These are phyloP conservation scores for Rubia tinctorum DNA, from an alignment of 305 asterid genomes.

Conservation along the genomic window DNA sequence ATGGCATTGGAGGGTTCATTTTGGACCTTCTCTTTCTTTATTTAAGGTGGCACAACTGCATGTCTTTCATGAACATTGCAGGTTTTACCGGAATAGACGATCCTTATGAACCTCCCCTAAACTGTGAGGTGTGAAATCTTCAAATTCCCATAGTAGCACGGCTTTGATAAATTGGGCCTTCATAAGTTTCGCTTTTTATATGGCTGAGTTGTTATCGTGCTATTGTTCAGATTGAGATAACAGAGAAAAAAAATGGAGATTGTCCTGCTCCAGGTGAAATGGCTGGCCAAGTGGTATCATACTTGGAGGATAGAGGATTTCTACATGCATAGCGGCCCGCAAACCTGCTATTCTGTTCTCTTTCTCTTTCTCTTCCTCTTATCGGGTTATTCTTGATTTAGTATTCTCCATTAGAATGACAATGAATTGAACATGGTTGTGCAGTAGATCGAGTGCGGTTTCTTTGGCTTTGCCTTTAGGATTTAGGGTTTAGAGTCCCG, in stretches of 20 bases:
- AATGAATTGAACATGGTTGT: conserved; percentile 3
- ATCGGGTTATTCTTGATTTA: neutral
- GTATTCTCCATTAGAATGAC: neutral
- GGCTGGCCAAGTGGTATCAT: conserved; percentile 73
- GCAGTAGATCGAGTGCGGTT: neutral
- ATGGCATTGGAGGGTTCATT: neutral
- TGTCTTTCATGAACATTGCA: conserved; percentile 24
- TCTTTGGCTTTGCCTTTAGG: neutral
- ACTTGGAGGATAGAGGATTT: conserved; percentile 69
- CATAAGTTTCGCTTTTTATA: neutral
- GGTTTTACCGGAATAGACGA: conserved; percentile 98
- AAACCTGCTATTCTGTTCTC: neutral
- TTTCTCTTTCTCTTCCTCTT: too few species aligned
- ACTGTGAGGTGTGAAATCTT: conserved; percentile 61
- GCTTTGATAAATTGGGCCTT: neutral
- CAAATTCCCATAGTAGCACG: neutral
- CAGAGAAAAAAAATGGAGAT: conserved; percentile 52
- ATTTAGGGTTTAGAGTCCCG: neutral
- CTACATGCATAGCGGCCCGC: conserved; percentile 36
- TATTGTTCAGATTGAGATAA: conserved; percentile 63
- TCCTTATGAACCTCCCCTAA: conserved; percentile 84
- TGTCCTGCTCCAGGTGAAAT: conserved; percentile 82
- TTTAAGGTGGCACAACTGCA: neutral
- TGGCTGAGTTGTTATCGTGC: neutral
- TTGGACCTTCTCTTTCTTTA: neutral